A percentile compares a stretch with the other conserved stretches of the same genome.
phyloP scores from a whole-genome alignment of 371 early-diverging fungal genomes.

The Capillidium rhysosporum region DNA sequence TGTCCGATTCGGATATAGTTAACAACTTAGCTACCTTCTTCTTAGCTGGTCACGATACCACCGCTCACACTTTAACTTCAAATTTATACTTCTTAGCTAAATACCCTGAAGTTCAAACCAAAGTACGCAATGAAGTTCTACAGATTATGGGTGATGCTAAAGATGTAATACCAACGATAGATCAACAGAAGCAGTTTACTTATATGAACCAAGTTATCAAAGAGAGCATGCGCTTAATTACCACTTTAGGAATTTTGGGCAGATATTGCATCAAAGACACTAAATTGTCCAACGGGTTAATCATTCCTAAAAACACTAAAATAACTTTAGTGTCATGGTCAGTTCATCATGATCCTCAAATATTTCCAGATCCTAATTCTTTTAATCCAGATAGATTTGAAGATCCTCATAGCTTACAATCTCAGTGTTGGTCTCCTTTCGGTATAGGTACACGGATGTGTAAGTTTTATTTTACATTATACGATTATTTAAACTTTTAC shows the following conservation, averaged over 20 bases:
- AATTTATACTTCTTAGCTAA: slow-evolving; percentile 17
- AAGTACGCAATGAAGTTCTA: slow-evolving; percentile 20
- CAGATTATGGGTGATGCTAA: neutral
- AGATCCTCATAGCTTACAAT: neutral
- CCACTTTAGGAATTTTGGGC: neutral
- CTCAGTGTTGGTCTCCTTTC: neutral
- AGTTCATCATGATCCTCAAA: neutral
- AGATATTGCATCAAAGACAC: neutral
- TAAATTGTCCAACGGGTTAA: neutral
- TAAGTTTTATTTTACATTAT: neutral
- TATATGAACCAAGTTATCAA: slow-evolving; percentile 2
- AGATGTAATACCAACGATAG: neutral
- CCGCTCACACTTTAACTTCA: slow-evolving; percentile 22
- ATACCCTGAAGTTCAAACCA: slow-evolving; percentile 19
- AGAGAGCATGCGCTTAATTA: neutral
- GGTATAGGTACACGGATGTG: neutral
- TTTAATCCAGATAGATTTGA: slow-evolving; percentile 1
- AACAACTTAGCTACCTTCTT: slow-evolving; percentile 20
- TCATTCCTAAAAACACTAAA: neutral
- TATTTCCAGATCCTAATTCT: neutral
- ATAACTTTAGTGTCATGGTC: neutral
- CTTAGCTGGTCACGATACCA: slow-evolving; percentile 30
- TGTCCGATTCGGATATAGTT: slow-evolving; percentile 8
- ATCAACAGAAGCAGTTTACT: neutral
- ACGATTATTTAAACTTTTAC: too few relatives aligned